Evolutionary conservation across 192 early-diverging fungal genomes (phyloP).

Genomic region (Entophlyctis helioformis): DNA sequence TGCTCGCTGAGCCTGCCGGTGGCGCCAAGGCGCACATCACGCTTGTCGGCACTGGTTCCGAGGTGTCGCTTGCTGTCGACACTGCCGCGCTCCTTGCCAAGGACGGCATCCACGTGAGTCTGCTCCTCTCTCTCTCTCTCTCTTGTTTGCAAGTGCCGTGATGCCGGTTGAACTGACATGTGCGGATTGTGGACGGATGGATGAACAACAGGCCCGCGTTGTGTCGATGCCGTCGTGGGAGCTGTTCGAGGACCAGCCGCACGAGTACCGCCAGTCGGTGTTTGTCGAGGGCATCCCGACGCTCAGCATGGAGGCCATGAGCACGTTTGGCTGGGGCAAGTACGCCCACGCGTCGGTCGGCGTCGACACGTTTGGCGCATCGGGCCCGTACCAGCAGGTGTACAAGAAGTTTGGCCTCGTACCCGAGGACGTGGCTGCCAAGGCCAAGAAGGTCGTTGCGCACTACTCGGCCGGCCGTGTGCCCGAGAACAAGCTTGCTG

Average conservation of each 20-base stretch:
- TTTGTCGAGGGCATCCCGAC: slow-evolving; percentile 67
- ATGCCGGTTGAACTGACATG: not conserved
- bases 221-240: slow-evolving; percentile 92
- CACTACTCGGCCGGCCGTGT: slow-evolving; percentile 49
- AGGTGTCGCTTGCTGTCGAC: slow-evolving; percentile 78
- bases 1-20: slow-evolving; percentile 56
- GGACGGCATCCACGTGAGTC: slow-evolving; percentile 13
- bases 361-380: slow-evolving; percentile 81
- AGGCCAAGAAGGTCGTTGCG: slow-evolving; percentile 67
- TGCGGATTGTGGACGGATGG: slow-evolving; percentile 11
- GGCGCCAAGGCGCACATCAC: slow-evolving; percentile 40
- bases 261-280: slow-evolving; percentile 73
- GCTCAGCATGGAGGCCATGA: slow-evolving; percentile 79
- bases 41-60: slow-evolving; percentile 83
- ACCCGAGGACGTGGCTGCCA: slow-evolving; percentile 55
- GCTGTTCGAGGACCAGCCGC: slow-evolving; percentile 73
- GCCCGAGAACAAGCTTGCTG: slow-evolving; percentile 14
- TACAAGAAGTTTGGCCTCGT: slow-evolving; percentile 82
- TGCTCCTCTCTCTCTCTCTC: too few relatives aligned
- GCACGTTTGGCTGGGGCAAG: slow-evolving; percentile 83
- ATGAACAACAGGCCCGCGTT: slow-evolving; percentile 54
- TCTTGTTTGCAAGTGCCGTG: not conserved
- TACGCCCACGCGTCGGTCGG: slow-evolving; percentile 83
- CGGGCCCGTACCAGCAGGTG: slow-evolving; percentile 67
- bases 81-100: slow-evolving; percentile 61